Evolutionary conservation across 352 stramenopile genomes (phyloP).

Genomic region (Pythium sukuiense): DNA sequence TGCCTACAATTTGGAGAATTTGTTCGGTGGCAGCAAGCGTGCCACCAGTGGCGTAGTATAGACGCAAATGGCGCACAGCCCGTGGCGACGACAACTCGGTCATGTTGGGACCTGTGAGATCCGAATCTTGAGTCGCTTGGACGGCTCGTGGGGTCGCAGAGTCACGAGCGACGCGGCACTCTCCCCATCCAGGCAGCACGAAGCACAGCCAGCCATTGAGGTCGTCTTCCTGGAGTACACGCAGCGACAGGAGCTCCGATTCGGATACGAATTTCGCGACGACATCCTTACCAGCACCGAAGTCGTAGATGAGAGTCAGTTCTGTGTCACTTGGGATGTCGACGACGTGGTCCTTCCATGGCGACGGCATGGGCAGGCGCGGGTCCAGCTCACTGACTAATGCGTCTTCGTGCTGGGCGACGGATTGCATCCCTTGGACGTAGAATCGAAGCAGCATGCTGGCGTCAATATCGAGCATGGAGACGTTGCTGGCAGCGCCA

Average conservation of each 20-base stretch:
- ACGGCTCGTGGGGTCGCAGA: not conserved
- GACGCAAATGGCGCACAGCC: conserved; percentile 3
- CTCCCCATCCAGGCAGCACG: conserved; percentile 10
- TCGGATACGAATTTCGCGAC: not conserved
- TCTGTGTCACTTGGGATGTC: not conserved
- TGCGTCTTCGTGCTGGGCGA: conserved; percentile 1
- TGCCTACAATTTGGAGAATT: not conserved
- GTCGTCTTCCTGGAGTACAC: not conserved
- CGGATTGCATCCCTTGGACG: not conserved
- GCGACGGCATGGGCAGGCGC: not conserved
- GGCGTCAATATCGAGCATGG: conserved; percentile 9
- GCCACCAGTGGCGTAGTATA: conserved; percentile 8
- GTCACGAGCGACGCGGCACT: not conserved
- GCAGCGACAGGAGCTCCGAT: not conserved
- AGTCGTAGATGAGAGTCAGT: conserved; percentile 11
- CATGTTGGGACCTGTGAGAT: not conserved
- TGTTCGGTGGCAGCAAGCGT: not conserved
- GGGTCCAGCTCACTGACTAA: conserved; percentile 3
- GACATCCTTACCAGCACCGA: conserved; percentile 1
- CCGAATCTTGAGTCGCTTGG: not conserved
- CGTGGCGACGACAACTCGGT: not conserved
- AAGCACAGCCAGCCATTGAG: conserved; percentile 1
- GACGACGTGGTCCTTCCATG: not conserved
- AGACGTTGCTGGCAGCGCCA: conserved; percentile 3
- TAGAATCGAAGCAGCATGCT: conserved; percentile 5